Base-by-base conservation (phyloP, 495 filamentous ascomycete species). In the Clohesyomyces aquaticus region DNA sequence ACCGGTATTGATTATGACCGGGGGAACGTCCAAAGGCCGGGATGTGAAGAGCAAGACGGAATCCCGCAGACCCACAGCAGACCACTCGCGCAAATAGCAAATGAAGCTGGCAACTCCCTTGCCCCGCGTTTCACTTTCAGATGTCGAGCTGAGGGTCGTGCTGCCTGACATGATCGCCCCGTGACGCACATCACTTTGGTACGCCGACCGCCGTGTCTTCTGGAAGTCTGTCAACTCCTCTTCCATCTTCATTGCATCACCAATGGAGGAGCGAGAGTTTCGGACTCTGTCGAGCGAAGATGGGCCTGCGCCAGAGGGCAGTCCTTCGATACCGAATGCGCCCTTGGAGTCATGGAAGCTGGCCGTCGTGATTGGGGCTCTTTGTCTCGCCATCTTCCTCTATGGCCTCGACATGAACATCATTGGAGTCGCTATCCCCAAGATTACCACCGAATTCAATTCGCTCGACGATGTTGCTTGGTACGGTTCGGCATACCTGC, bases 311-410 rank as follows among this genome's bases (percentile, higher is more conserved):
- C 6, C 6, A 14, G 32, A 38, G 14, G 32, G 32, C 32, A 38
- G 6, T 6, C 14, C 32, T 38, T 38, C 32, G 6, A 38, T 14
- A 38, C 6, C 6, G 32, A 38, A 38, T 38, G 32, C 32, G 32
- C 32, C 32, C 6, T 14, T 38, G 32, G 32, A 38, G 32, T 38
- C 32, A 55, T 55, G 53, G 53, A 75, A 72, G 62, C 72, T 79
- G 63, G 71, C 57, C 61, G 61, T 69, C 18, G 70, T 77, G 45
- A 43, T 73, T 14, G 67, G 72, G 27, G 54, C 65, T 52, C 55
- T 76, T 53, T 69, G 74, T 62, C 22, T 66, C 14, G 45, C 25
- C 4, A 42, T 38, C 12, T 66, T 66, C 32, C 47, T 59, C 29
- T 35, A 53, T 6, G 63, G 43, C 22, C 48, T 66, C 4, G 63